These are phyloP conservation scores for Silene uniflora DNA, from an alignment of 148 eudicot genomes.

Conservation along the genomic window DNA sequence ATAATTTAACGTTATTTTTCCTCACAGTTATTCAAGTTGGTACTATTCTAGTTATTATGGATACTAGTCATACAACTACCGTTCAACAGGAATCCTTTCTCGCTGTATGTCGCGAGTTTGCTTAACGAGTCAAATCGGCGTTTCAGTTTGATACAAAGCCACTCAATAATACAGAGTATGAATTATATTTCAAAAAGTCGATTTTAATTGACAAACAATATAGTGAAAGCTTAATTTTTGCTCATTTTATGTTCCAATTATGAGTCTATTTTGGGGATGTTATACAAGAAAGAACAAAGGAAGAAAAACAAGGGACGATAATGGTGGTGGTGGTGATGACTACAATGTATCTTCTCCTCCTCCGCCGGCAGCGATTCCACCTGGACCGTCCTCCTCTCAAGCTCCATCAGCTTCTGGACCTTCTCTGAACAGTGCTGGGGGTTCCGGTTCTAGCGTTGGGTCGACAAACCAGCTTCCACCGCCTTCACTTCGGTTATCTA, in stretches of 20 bases:
- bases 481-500: conserved; percentile 68
- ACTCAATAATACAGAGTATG: too few species aligned
- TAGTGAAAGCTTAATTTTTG: too few species aligned
- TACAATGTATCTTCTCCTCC: conserved; percentile 41
- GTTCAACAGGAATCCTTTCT: too few species aligned
- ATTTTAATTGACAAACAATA: too few species aligned
- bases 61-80: too few species aligned
- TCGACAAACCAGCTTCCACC: conserved; percentile 56
- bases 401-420: conserved; percentile 46
- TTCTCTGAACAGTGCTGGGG: conserved; percentile 69
- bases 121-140: too few species aligned
- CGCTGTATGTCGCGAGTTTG: too few species aligned
- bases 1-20: too few species aligned
- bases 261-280: conserved; percentile 50
- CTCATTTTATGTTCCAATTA: not conserved
- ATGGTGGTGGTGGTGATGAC: conserved; percentile 25
- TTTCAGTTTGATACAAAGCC: too few species aligned
- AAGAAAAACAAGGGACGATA: conserved; percentile 32
- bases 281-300: conserved; percentile 56
- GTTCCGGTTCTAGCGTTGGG: conserved; percentile 80
- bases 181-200: too few species aligned
- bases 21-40: too few species aligned
- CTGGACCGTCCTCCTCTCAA: conserved; percentile 43
- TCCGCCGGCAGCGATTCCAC: conserved; percentile 50
- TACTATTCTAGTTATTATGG: too few species aligned